A percentile compares a stretch with the other conserved stretches of the same genome.
phyloP scores from a whole-genome alignment of 2,329 filamentous ascomycete species.

The Ophiostoma novo-ulmi region DNA sequence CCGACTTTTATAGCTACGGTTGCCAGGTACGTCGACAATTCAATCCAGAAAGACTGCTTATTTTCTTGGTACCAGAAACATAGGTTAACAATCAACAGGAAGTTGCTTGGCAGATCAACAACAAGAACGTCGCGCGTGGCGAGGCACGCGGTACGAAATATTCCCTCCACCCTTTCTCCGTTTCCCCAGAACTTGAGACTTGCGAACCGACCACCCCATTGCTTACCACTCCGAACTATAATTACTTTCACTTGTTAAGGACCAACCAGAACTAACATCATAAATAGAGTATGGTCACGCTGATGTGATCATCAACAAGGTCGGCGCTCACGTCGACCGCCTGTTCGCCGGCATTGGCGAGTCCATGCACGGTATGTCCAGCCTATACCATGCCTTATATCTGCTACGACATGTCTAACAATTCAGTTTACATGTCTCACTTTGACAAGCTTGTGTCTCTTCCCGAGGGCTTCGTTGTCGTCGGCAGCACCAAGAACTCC shows the following conservation, averaged over 20 bases:
- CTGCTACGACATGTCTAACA: neutral
- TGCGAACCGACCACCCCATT: neutral
- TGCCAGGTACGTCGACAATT: neutral
- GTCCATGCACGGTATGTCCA: slow-evolving; percentile 47
- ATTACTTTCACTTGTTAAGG: no score
- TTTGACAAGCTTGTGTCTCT: slow-evolving; percentile 45
- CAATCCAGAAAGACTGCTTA: no score
- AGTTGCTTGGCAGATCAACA: slow-evolving; percentile 25
- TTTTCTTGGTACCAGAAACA: neutral
- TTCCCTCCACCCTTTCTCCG: neutral
- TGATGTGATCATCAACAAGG: slow-evolving; percentile 56
- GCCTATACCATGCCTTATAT: slow-evolving; percentile 11
- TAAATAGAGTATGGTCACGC: slow-evolving; percentile 61
- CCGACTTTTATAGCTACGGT: neutral
- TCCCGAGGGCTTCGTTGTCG: slow-evolving; percentile 63
- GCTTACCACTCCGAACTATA: neutral
- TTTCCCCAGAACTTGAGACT: neutral
- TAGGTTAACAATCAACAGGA: slow-evolving; percentile 20
- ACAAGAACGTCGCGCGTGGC: slow-evolving; percentile 61
- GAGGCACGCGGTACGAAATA: slow-evolving; percentile 42
- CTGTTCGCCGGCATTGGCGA: slow-evolving; percentile 74
- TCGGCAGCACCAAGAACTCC: slow-evolving; percentile 70
- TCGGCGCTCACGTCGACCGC: slow-evolving; percentile 61
- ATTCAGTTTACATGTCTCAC: slow-evolving; percentile 73
- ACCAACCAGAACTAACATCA: neutral